These are phyloP conservation scores for Cercospora canescens DNA, from an alignment of 2,329 filamentous ascomycete species.

Conservation along the genomic window DNA sequence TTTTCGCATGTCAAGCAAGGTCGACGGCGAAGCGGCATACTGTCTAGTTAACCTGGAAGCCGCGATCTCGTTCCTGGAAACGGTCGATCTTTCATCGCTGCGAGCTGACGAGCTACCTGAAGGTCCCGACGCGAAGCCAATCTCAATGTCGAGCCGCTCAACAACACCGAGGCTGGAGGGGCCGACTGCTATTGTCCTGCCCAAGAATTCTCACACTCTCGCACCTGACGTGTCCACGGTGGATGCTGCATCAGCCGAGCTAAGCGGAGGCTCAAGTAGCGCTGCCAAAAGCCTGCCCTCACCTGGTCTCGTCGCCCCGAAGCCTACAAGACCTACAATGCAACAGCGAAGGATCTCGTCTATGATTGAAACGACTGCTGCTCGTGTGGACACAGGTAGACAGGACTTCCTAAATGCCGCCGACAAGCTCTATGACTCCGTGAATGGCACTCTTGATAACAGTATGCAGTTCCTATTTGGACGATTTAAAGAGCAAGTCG, in stretches of 20 bases:
- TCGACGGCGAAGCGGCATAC: slow-evolving; percentile 93
- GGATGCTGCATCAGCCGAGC: slow-evolving; percentile 29
- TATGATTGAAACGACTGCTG: slow-evolving; percentile 80
- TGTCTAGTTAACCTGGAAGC: slow-evolving; percentile 96
- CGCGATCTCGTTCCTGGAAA: slow-evolving; percentile 90
- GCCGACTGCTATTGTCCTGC: slow-evolving; percentile 35
- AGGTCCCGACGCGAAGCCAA: slow-evolving; percentile 59
- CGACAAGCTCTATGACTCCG: slow-evolving; percentile 88
- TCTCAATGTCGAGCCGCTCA: slow-evolving; percentile 42
- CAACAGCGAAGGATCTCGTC: slow-evolving; percentile 80
- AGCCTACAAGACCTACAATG: slow-evolving; percentile 44
- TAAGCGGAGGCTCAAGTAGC: slow-evolving; percentile 21
- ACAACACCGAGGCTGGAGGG: slow-evolving; percentile 48
- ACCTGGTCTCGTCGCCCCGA: slow-evolving; percentile 33
- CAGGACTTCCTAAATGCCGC: slow-evolving; percentile 72
- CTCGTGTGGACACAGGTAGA: slow-evolving; percentile 77
- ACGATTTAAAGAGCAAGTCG: slow-evolving; percentile 71
- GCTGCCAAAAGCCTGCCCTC: slow-evolving; percentile 23
- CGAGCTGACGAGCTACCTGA: slow-evolving; percentile 73
- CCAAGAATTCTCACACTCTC: slow-evolving; percentile 28
- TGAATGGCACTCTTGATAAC: slow-evolving; percentile 84
- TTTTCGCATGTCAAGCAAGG: slow-evolving; percentile 80
- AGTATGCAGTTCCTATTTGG: slow-evolving; percentile 94
- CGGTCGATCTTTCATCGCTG: slow-evolving; percentile 87
- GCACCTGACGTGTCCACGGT: slow-evolving; percentile 37